Evolutionary conservation across 805 yeast species (phyloP), one percentile per base, ranked within the genome.

Genomic region (Candida nanaspora): DNA sequence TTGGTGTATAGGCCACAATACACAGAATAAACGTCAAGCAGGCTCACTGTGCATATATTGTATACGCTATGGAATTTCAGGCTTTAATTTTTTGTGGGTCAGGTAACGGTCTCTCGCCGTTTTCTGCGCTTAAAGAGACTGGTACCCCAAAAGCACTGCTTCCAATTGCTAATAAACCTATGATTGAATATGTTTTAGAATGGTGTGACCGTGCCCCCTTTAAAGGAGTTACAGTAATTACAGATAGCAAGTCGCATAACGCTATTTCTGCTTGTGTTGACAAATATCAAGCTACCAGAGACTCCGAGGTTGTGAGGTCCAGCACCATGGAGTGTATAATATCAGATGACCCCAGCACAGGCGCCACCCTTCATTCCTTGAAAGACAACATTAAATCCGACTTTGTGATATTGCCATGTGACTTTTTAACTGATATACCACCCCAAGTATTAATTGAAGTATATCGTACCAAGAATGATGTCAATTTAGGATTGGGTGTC

Each of bases 201-300:
- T 93, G 98, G 98, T 89, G 98, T 68, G 88, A 80, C 53, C 71
- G 73, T 55, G 96, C 94, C 2, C 80, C 80, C 44, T 89, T 89
- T 61, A 75, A 74, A 35, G 75, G 74, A 35, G 74, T 85, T 36
- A 77, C 84, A 18, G 69, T 89, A 16, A 81, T 85, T 7, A 48
- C 55, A 21, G 77, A 74, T 40, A 55, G 62, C 10, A 72, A 66
- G 3, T 71, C 76, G 26, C 57, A 62, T 30, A 71, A 66, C 2
- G 70, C 62, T 18, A 71, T 86, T 16, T 58, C 62, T 20, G 59
- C 59, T 13, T 77, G 74, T 14, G 62, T 86, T 13, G 71, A 67
- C 8, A 52, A 55, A 2, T 84, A 76, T 54, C 57, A 70, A 43
- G 44, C 55, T 2, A 59, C 57, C 27, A 67, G 80, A 52, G 62